Conservation (phyloP, 2,329 filamentous ascomycete genomes). For the Seiridium unicorne region DNA sequence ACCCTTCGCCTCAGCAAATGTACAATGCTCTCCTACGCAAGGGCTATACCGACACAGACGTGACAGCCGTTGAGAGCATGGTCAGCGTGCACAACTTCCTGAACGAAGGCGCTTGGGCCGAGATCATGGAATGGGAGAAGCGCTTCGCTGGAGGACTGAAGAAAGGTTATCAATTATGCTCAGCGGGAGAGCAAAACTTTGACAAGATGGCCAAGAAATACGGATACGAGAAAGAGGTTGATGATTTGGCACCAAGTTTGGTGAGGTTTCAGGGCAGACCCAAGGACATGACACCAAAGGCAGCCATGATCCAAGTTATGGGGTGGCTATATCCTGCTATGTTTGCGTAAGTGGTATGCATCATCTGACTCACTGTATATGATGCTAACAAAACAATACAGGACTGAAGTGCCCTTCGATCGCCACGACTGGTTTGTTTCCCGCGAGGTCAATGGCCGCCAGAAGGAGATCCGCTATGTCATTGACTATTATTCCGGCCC, state of each 20-base stretch:
- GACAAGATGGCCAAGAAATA: constrained; percentile 32
- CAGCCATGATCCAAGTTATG: constrained; percentile 76
- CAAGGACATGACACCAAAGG: constrained; percentile 88
- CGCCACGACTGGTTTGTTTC: constrained; percentile 96
- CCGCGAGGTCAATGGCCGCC: constrained; percentile 64
- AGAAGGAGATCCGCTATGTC: constrained; percentile 83
- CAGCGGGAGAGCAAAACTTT: constrained; percentile 68
- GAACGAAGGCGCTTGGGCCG: constrained; percentile 95
- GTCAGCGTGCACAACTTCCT: constrained; percentile 97
- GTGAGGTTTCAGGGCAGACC: constrained; percentile 87
- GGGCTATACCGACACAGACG: constrained; percentile 90
- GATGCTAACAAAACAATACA: constrained; percentile 30
- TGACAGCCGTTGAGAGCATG: constrained; percentile 94
- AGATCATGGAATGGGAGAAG: constrained; percentile 92
- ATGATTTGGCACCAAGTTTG: constrained; percentile 65
- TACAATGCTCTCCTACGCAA: constrained; percentile 97
- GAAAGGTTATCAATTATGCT: constrained; percentile 72
- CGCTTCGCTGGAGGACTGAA: constrained; percentile 74
- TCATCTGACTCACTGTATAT: neutral
- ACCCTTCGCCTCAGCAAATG: constrained; percentile 98
- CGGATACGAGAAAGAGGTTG: constrained; percentile 51
- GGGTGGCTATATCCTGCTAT: constrained; percentile 76
- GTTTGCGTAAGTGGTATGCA: constrained; percentile 61
- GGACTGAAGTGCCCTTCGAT: constrained; percentile 86
- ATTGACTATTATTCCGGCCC: constrained; percentile 94